phyloP scores from a whole-genome alignment of 352 stramenopile species.

The Globisporangium middletonii region DNA sequence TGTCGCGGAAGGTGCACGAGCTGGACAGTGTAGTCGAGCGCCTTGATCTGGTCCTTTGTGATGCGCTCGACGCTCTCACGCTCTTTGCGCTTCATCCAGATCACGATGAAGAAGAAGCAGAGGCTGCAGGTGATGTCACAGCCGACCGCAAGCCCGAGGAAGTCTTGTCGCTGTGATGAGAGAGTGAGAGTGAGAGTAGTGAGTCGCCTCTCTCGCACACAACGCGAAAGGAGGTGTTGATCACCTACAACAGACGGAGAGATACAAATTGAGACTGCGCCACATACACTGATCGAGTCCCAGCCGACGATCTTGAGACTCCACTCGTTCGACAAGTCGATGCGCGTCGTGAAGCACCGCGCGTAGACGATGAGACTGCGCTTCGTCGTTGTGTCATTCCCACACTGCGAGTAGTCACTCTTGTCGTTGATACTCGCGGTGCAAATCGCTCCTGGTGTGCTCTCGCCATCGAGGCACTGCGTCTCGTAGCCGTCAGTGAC shows the following conservation, averaged over 20 bases:
- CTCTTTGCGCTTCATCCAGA: slow-evolving; percentile 74
- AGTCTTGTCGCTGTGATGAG: slow-evolving; percentile 44
- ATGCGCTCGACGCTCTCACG: slow-evolving; percentile 54
- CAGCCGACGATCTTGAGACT: slow-evolving; percentile 75
- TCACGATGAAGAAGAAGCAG: slow-evolving; percentile 56
- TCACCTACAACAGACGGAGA: neutral
- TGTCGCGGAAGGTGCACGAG: slow-evolving; percentile 58
- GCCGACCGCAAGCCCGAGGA: slow-evolving; percentile 59
- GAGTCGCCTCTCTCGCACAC: no score
- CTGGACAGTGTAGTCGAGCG: slow-evolving; percentile 74
- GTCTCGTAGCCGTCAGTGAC: slow-evolving; percentile 31
- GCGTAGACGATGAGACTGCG: slow-evolving; percentile 67
- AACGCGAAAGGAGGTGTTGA: neutral
- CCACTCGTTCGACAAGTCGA: slow-evolving; percentile 66
- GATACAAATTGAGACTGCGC: neutral
- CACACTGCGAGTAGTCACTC: slow-evolving; percentile 54
- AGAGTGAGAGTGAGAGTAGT: neutral
- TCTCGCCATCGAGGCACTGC: slow-evolving; percentile 25
- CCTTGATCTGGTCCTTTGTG: slow-evolving; percentile 57
- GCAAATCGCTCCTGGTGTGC: slow-evolving; percentile 31
- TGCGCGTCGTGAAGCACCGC: slow-evolving; percentile 70
- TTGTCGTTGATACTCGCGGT: slow-evolving; percentile 38
- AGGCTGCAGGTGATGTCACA: slow-evolving; percentile 66
- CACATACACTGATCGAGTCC: slow-evolving; percentile 65
- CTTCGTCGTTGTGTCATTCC: slow-evolving; percentile 4